These are phyloP conservation scores for Scheffersomyces amazonensis DNA, from an alignment of 805 yeast genomes.

Conservation along the genomic window DNA sequence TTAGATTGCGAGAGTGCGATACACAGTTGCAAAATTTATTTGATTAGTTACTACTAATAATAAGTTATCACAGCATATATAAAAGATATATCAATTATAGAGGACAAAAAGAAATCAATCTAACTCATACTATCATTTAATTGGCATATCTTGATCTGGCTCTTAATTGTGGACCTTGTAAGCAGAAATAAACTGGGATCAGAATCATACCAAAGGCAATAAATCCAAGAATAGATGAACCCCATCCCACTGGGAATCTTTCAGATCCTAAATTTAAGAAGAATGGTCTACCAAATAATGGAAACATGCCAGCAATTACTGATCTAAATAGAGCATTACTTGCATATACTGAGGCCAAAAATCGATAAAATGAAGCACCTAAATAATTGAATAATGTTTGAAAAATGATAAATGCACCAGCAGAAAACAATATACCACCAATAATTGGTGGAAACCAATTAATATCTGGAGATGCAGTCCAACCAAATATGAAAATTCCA, in stretches of 20 bases:
- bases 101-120: too few relatives aligned
- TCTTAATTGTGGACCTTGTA: constrained; percentile 39
- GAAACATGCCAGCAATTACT: constrained; percentile 53
- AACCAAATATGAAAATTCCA: constrained; percentile 44
- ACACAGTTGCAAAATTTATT: too few relatives aligned
- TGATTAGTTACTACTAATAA: too few relatives aligned
- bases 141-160: constrained; percentile 35
- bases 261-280: constrained; percentile 46
- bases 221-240: constrained; percentile 44
- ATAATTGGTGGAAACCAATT: constrained; percentile 50
- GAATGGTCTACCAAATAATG: constrained; percentile 60
- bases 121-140: too few relatives aligned
- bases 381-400: constrained; percentile 49
- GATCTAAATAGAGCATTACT: constrained; percentile 50
- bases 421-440: constrained; percentile 36
- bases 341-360: constrained; percentile 55
- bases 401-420: constrained; percentile 42
- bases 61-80: too few relatives aligned
- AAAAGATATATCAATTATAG: too few relatives aligned
- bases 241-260: constrained; percentile 58
- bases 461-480: constrained; percentile 36
- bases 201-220: constrained; percentile 38
- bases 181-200: constrained; percentile 44
- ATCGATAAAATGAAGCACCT: constrained; percentile 43
- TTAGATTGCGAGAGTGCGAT: too few relatives aligned